phyloP scores from a whole-genome alignment of 805 yeast genomes.

The Maudiozyma turicensis region DNA sequence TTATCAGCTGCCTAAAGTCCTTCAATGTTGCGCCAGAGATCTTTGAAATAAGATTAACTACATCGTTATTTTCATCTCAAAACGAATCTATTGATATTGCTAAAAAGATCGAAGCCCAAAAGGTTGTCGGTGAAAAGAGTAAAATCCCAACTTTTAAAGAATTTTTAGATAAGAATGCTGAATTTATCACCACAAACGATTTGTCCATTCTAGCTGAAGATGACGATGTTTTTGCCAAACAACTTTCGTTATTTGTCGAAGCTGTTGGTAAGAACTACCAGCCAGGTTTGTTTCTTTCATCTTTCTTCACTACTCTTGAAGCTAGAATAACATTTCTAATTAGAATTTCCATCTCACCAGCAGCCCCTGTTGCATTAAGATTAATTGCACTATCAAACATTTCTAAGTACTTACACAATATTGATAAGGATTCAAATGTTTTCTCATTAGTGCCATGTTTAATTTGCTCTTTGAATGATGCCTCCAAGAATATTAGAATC shows the following conservation, averaged over 20 bases:
- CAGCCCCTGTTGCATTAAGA: conserved; percentile 51
- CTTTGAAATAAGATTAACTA: conserved; percentile 59
- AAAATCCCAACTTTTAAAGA: conserved; percentile 23
- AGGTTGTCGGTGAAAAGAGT: conserved; percentile 17
- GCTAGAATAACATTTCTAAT: conserved; percentile 47
- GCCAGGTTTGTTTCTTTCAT: conserved; percentile 27
- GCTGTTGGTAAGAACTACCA: conserved; percentile 33
- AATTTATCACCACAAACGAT: conserved; percentile 21
- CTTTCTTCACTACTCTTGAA: conserved; percentile 33
- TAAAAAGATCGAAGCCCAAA: conserved; percentile 22
- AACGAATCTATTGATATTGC: conserved; percentile 26
- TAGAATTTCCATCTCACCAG: conserved; percentile 46
- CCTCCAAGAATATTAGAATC: conserved; percentile 41
- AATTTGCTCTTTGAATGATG: conserved; percentile 43
- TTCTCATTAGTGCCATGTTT: conserved; percentile 53
- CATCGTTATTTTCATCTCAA: conserved; percentile 37
- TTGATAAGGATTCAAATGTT: conserved; percentile 33
- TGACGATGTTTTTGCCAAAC: conserved; percentile 33
- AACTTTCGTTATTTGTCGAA: conserved; percentile 36
- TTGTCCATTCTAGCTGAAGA: conserved; percentile 28
- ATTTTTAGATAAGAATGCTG: conserved; percentile 23
- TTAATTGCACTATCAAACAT: conserved; percentile 38
- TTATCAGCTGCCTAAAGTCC: conserved; percentile 32
- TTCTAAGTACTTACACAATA: conserved; percentile 25
- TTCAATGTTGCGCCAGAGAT: conserved; percentile 32